Base-by-base conservation (phyloP, 768 basidiomycete species). In the Paxillus rubicundulus region DNA sequence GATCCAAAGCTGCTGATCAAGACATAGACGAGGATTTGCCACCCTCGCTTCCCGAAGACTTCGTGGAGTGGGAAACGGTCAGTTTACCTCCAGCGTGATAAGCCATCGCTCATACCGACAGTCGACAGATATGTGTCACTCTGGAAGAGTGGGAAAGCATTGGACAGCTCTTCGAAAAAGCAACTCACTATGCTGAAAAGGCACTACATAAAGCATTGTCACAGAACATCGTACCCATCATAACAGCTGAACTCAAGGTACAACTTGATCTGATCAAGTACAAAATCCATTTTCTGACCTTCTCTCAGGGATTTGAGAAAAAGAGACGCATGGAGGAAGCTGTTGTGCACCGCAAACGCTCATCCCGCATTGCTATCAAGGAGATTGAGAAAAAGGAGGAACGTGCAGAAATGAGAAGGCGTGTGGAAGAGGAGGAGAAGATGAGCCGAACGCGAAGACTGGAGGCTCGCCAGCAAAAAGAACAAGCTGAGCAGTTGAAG, bases 41-140 rank as follows among this genome's bases (percentile, higher is more conserved):
- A 9, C 62, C 60, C n/a, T 61, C 57, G 9, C 49, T 70, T 18
- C 78, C 77, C 5, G 73, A 74, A 2, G 79, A 78, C 44, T 89
- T 89, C 60, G 67, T 91, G 37, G 93, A 96, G 69, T 98, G 95
- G 94, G 91, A 96, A 74, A 88, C 89, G 61, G 94, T 92, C 53
- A 61, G 83, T 74, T 32, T 47, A 37, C 46, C 38, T 42, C n/a
- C 5, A 7, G 34, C 14, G 2, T 12, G 38, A 36, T 32, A 3
- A 12, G 13, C 4, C 8, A 8, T 16, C 20, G 36, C 42, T 41
- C 18, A 56, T 14, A 4, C n/a, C 16, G 21, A 28, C 27, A 12
- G 18, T 33, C 27, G 42, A 18, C 56, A 95, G 92, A 82, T 95
- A 57, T 93, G 91, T 61, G 82, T 86, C 6, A 89, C 87, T 14